These are phyloP conservation scores for Halenospora varia DNA, from an alignment of 495 filamentous ascomycete species.

Conservation along the genomic window DNA sequence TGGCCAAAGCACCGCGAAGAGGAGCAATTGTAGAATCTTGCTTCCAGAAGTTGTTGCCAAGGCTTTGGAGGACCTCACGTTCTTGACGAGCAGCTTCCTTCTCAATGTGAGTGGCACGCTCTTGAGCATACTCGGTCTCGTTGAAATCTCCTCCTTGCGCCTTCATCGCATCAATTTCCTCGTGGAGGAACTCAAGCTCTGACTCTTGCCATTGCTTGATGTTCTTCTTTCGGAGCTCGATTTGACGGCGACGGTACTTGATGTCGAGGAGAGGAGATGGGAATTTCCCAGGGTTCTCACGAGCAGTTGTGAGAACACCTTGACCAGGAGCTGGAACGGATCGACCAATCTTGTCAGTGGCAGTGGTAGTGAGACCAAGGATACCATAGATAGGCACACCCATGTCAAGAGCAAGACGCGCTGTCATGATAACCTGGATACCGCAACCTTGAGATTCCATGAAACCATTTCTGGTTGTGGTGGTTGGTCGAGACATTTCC, in stretches of 20 bases:
- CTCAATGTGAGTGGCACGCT: slow-evolving; percentile 81
- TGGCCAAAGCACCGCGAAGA: slow-evolving; percentile 88
- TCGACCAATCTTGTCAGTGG: slow-evolving; percentile 97
- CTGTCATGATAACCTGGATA: slow-evolving; percentile 98
- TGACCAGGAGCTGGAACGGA: slow-evolving; percentile 95
- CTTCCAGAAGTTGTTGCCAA: slow-evolving; percentile 99
- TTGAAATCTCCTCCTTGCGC: slow-evolving; percentile 66
- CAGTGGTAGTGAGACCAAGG: slow-evolving; percentile 91
- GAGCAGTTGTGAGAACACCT: slow-evolving; percentile 95
- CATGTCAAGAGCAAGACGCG: slow-evolving; percentile 94
- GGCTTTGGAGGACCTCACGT: slow-evolving; percentile 83
- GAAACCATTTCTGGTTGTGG: slow-evolving; percentile 94
- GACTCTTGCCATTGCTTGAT: slow-evolving; percentile 95
- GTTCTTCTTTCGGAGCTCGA: slow-evolving; percentile 85
- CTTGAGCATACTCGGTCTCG: slow-evolving; percentile 79
- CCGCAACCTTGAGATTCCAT: slow-evolving; percentile 99
- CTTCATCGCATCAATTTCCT: slow-evolving; percentile 89
- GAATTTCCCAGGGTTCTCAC: slow-evolving; percentile 86
- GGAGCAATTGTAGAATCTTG: slow-evolving; percentile 89
- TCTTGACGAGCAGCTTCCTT: slow-evolving; percentile 86
- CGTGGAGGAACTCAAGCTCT: slow-evolving; percentile 87
- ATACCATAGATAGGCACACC: slow-evolving; percentile 97
- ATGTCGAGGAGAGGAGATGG: slow-evolving; percentile 93
- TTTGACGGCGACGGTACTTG: slow-evolving; percentile 91
- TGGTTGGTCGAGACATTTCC: slow-evolving; percentile 97